phyloP scores from a whole-genome alignment of 129 eudicot species.

The Arctium lappa region DNA sequence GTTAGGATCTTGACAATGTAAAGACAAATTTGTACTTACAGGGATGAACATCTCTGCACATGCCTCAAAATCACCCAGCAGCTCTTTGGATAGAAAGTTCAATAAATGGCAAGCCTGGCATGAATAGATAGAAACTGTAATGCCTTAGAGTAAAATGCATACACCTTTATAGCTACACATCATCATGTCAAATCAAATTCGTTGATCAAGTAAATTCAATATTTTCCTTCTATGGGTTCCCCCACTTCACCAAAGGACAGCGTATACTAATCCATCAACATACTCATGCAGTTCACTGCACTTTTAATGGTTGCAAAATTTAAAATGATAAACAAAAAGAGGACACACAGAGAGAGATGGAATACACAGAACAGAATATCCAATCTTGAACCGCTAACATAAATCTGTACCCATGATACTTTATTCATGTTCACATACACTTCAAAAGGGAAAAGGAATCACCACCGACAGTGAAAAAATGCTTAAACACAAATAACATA shows the following conservation, averaged over 20 bases:
- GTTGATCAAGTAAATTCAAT: background rate
- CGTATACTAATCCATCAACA: background rate
- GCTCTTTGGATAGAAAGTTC: slow-evolving; percentile 88
- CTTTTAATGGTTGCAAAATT: background rate
- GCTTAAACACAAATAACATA: too few species aligned
- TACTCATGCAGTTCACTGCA: background rate
- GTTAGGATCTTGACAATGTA: background rate
- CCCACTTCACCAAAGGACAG: background rate
- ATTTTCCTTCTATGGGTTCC: background rate
- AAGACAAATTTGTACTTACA: slow-evolving; percentile 41
- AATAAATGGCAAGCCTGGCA: slow-evolving; percentile 89
- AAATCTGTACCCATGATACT: too few species aligned
- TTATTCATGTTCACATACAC: too few species aligned
- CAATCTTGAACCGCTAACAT: background rate
- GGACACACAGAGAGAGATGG: background rate
- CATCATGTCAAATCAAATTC: background rate
- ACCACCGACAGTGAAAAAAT: too few species aligned
- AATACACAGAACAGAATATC: background rate
- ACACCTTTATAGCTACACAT: background rate
- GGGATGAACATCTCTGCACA: slow-evolving; percentile 93
- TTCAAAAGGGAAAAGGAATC: too few species aligned
- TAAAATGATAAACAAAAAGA: background rate
- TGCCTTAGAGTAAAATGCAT: background rate
- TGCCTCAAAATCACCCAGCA: slow-evolving; percentile 90
- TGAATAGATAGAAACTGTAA: background rate